Conservation (phyloP, 352 stramenopile species). For the Phytophthora rubi region DNA sequence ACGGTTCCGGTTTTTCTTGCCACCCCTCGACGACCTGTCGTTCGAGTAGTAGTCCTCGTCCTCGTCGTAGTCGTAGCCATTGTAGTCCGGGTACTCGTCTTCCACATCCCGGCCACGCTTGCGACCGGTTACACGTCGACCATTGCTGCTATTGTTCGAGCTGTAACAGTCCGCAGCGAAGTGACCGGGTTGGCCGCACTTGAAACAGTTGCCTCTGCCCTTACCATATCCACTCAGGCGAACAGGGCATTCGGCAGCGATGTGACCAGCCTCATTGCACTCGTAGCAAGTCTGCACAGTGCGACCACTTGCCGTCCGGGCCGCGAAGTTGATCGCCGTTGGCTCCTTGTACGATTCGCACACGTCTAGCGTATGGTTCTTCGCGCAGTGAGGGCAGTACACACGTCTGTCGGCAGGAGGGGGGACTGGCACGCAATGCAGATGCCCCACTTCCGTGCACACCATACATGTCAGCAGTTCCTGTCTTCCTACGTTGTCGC, state of each 20-base stretch:
- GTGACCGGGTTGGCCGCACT: slow-evolving; percentile 53
- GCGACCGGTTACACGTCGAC: slow-evolving; percentile 41
- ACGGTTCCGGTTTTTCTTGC: slow-evolving; percentile 29
- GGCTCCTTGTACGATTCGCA: slow-evolving; percentile 61
- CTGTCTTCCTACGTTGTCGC: slow-evolving; percentile 40
- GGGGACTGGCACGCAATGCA: slow-evolving; percentile 73
- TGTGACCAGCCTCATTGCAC: slow-evolving; percentile 74
- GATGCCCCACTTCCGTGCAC: slow-evolving; percentile 63
- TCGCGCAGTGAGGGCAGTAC: slow-evolving; percentile 75
- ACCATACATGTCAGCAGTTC: slow-evolving; percentile 75
- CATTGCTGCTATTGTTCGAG: slow-evolving; percentile 20
- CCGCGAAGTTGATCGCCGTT: slow-evolving; percentile 49
- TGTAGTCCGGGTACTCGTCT: slow-evolving; percentile 56
- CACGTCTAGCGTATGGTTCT: slow-evolving; percentile 57
- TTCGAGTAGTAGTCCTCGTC: slow-evolving; percentile 47
- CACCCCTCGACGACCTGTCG: slow-evolving; percentile 32
- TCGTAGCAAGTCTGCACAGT: slow-evolving; percentile 76
- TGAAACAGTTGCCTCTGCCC: slow-evolving; percentile 57
- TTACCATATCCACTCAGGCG: slow-evolving; percentile 47
- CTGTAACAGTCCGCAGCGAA: slow-evolving; percentile 56
- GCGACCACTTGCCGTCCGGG: slow-evolving; percentile 43
- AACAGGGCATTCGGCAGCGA: slow-evolving; percentile 69
- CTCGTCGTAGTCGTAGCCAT: slow-evolving; percentile 45
- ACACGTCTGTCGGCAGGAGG: slow-evolving; percentile 67
- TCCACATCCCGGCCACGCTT: slow-evolving; percentile 57